phyloP scores from a whole-genome alignment of 2,329 filamentous ascomycete species.

The Coniochaeta sp. region DNA sequence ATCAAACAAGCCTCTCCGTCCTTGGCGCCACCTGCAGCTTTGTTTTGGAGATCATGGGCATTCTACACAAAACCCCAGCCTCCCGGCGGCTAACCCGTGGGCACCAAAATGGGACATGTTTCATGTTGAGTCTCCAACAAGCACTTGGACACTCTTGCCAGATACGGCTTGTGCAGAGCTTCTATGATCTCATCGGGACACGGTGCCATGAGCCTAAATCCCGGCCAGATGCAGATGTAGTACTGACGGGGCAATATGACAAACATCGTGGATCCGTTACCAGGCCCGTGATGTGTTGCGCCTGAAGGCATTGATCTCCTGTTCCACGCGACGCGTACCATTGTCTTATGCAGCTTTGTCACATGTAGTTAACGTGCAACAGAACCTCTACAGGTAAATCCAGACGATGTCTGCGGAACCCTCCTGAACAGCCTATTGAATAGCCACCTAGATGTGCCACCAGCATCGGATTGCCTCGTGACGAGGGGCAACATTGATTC shows the following conservation, averaged over 20 bases:
- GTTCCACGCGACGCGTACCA: neutral
- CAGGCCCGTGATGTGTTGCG: neutral
- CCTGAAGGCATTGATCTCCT: neutral
- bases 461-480: neutral
- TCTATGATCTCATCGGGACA: neutral
- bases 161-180: neutral
- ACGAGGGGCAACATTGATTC: neutral
- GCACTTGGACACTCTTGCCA: neutral
- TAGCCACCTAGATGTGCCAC: neutral
- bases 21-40: neutral
- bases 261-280: neutral
- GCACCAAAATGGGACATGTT: neutral
- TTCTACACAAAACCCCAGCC: neutral
- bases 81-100: neutral
- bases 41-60: slow-evolving; percentile 1
- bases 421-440: neutral
- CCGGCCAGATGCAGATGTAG: neutral
- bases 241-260: neutral
- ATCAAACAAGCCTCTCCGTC: slow-evolving; percentile 1
- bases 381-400: neutral
- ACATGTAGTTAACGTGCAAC: neutral
- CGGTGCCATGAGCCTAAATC: neutral
- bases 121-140: neutral
- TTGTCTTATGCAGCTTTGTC: neutral
- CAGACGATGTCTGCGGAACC: neutral